Evolutionary conservation across 1,284 basidiomycete genomes (phyloP).

Genomic region (Clitocybe nebularis): DNA sequence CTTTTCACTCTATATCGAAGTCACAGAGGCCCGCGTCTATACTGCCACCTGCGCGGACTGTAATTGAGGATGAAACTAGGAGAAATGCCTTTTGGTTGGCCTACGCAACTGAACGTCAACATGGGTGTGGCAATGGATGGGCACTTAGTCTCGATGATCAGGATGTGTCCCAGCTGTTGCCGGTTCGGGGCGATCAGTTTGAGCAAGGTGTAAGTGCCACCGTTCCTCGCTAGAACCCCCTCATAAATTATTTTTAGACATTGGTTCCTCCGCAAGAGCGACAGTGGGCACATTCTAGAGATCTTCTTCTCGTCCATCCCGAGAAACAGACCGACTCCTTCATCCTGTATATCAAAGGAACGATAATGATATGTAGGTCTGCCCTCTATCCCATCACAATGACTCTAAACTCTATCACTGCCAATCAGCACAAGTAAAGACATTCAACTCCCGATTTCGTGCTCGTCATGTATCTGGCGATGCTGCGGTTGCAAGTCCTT

Average conservation of each 20-base stretch:
- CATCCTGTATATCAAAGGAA: constrained; percentile 69
- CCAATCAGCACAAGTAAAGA: constrained; percentile 52
- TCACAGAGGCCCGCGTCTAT: constrained; percentile 51
- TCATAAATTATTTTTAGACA: constrained; percentile 31
- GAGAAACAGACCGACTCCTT: constrained; percentile 69
- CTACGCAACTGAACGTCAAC: constrained; percentile 62
- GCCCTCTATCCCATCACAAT: not conserved
- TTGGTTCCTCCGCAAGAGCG: constrained; percentile 52
- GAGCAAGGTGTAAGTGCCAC: constrained; percentile 49
- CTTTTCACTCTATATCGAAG: constrained; percentile 60
- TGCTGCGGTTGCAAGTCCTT: constrained; percentile 32
- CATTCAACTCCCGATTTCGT: constrained; percentile 68
- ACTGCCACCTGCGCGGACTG: constrained; percentile 51
- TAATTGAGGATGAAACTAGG: constrained; percentile 65
- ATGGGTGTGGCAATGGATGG: constrained; percentile 67
- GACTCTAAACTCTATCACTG: constrained; percentile 3
- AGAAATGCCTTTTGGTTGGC: constrained; percentile 73
- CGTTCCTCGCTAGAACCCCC: constrained; percentile 9
- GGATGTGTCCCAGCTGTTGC: constrained; percentile 67
- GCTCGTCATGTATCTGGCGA: constrained; percentile 56
- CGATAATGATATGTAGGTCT: constrained; percentile 53
- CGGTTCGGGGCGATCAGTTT: constrained; percentile 57
- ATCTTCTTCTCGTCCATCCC: constrained; percentile 55
- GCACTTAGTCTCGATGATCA: constrained; percentile 67
- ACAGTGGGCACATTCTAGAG: constrained; percentile 64